phyloP scores from a whole-genome alignment of 371 early-diverging fungal species.

The Lichtheimia ramosa region DNA sequence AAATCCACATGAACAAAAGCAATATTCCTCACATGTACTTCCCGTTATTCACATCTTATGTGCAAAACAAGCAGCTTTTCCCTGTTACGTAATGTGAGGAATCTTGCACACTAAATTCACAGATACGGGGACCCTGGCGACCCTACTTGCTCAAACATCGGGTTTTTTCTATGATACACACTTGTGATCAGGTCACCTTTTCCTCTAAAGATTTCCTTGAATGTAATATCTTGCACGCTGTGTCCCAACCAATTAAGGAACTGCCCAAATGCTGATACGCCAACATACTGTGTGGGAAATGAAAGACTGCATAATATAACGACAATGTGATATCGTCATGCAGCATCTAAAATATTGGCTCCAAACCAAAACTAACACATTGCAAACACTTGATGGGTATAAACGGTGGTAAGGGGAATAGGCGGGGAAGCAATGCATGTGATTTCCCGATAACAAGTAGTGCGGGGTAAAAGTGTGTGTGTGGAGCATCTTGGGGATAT shows the following conservation, averaged over 20 bases:
- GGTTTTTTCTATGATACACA: background rate
- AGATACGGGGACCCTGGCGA: background rate
- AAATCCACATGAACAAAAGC: background rate
- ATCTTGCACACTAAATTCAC: background rate
- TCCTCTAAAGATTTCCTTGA: conserved; percentile 1
- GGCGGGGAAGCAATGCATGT: conserved; percentile 10
- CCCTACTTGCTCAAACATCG: conserved; percentile 1
- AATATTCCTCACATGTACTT: background rate
- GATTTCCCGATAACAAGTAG: conserved; percentile 2
- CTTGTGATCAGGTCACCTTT: background rate
- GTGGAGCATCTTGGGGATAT: background rate
- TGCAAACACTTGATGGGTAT: background rate
- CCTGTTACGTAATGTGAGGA: background rate
- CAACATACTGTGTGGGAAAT: background rate
- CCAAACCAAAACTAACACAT: background rate
- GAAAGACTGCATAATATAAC: background rate
- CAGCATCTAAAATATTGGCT: background rate
- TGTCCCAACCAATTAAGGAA: background rate
- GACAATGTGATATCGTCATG: background rate
- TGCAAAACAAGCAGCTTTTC: background rate
- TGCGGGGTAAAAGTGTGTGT: conserved; percentile 8
- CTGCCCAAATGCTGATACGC: background rate
- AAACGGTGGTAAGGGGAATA: conserved; percentile 1
- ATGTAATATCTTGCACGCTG: background rate
- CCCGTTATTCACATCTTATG: background rate